Conservation (phyloP, 371 early-diverging fungal species). For the Encephalitozoon cuniculi region DNA sequence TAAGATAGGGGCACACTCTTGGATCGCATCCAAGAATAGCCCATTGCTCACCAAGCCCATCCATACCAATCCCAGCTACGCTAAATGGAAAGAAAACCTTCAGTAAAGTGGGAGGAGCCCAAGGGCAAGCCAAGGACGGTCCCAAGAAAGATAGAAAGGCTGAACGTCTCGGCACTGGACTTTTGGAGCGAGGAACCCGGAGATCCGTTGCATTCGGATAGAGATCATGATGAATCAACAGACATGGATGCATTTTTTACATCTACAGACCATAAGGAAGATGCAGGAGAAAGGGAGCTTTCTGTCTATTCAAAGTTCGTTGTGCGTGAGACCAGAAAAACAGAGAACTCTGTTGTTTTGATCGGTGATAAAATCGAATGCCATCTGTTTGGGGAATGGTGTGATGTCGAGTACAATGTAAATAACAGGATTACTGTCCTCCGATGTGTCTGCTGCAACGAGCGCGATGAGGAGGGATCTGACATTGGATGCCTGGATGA, state of each 20-base stretch:
- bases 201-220: neutral
- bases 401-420: neutral
- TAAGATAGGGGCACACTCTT: neutral
- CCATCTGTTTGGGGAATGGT: slow-evolving; percentile 22
- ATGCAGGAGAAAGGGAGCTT: neutral
- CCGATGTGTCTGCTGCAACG: slow-evolving; percentile 11
- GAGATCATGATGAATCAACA: neutral
- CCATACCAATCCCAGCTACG: neutral
- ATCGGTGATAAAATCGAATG: slow-evolving; percentile 20
- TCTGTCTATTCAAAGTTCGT: slow-evolving; percentile 9
- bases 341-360: neutral
- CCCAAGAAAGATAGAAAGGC: neutral
- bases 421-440: slow-evolving; percentile 18
- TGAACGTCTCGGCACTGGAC: neutral
- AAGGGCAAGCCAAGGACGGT: neutral
- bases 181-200: neutral
- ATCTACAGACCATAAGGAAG: neutral
- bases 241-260: slow-evolving; percentile 7
- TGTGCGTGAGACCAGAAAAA: neutral
- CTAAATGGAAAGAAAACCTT: neutral
- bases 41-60: neutral
- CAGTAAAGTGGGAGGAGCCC: neutral
- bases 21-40: neutral
- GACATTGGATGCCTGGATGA: neutral
- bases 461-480: neutral